Conservation (phyloP, 2,329 filamentous ascomycete genomes). For the Podosphaera xanthii region DNA sequence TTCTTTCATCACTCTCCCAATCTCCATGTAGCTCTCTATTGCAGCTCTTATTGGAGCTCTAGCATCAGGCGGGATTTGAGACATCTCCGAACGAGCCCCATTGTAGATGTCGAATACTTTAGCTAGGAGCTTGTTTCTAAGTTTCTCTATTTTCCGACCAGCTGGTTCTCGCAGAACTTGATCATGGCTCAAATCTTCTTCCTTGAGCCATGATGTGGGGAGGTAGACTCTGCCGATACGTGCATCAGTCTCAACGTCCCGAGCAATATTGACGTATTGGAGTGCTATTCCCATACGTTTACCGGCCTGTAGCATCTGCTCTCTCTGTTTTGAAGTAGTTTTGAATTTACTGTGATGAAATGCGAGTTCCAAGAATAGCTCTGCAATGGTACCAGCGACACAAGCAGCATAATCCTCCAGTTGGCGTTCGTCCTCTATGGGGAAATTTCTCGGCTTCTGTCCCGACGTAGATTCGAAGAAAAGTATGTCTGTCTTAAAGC, state of each 20-base stretch:
- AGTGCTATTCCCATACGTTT: constrained; percentile 47
- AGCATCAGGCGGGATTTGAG: constrained; percentile 34
- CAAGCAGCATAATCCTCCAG: constrained; percentile 40
- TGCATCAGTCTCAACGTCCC: constrained; percentile 48
- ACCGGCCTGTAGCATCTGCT: constrained; percentile 30
- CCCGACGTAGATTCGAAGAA: constrained; percentile 20
- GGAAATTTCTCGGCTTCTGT: constrained; percentile 18
- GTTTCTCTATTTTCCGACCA: constrained; percentile 22
- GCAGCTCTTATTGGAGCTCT: constrained; percentile 43
- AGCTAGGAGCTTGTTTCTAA: constrained; percentile 32
- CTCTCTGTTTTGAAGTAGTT: constrained; percentile 12
- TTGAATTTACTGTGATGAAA: constrained; percentile 26
- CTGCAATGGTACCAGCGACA: constrained; percentile 51
- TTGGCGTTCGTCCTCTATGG: constrained; percentile 34
- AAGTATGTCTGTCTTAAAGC: constrained; percentile 43
- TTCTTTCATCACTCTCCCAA: constrained; percentile 33
- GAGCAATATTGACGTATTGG: constrained; percentile 58
- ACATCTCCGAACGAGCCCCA: constrained; percentile 30
- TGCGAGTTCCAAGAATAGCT: constrained; percentile 43
- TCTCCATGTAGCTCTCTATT: constrained; percentile 57
- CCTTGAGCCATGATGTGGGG: constrained; percentile 38
- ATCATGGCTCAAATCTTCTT: constrained; percentile 28
- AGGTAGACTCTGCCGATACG: constrained; percentile 44
- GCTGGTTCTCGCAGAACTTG: constrained; percentile 29
- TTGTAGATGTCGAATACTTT: constrained; percentile 38